Base-by-base conservation (phyloP, 169 alveolate genomes). In the Cryptosporidium parvum region DNA sequence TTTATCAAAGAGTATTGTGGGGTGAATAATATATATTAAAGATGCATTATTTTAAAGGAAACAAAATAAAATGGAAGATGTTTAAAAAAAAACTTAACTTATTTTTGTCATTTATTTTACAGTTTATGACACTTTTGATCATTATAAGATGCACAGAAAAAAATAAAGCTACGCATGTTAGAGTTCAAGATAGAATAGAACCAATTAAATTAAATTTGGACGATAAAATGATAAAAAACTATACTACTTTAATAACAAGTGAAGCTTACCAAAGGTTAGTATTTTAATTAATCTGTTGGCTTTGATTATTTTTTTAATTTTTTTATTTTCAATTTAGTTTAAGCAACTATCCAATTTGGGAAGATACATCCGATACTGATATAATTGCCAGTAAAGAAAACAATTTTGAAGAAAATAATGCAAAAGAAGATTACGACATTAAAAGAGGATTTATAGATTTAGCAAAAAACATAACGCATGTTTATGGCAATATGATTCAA, bases 291-390 rank as follows among this genome's bases (percentile, higher is more conserved):
- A 39, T 70, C 84, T 23, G 39, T 26, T 37, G 12, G 3, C 3
- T 10, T 7, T 37, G 42, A 35, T 9, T 26, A 70, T 29, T 39
- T 4, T 44, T 1, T 35, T 23, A 39, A 70, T 31, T 48, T 39
- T 23, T 31, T 2, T 31, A 4, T 45, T 18, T 70, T 18, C 10
- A 12, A 29, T 62, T 58, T 61, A 80, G 89, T 39, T 67, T 80
- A 58, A 80, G 89, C 23, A 44, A 80, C 56, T 62, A 44, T 65
- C 89, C 89, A 12, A 33, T 80, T 39, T 80, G 89, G 89, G 89
- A 80, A 48, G 75, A 80, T 62, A 35, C 62, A 31, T 12, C 48
- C 0, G 89, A 80, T 61, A 26, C 65, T 16, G 61, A 80, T 18
- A 21, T 80, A 26, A 29, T 48, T 23, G 35, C 31, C 3, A 65